Percentiles rank a stretch among this genome's conserved stretches.
Evolutionary conservation across 2,329 filamentous ascomycete species (phyloP).

Genomic region (Fusarium praegraminearum): DNA sequence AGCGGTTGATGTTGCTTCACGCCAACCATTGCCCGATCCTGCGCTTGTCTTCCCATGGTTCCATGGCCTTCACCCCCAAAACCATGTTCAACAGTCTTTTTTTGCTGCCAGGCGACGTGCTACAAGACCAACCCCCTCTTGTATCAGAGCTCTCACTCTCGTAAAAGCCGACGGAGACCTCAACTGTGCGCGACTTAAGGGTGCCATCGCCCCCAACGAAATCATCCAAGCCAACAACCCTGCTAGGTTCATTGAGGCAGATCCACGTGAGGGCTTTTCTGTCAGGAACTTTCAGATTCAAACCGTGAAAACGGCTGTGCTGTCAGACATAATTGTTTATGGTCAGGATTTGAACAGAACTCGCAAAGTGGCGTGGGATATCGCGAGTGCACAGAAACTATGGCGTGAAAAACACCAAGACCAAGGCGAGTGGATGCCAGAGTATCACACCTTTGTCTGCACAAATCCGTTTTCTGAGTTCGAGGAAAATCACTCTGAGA

Average conservation of each 20-base stretch:
- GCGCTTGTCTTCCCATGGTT: conserved; percentile 95
- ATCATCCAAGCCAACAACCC: conserved; percentile 68
- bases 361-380: conserved; percentile 73
- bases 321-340: conserved; percentile 94
- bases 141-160: conserved; percentile 83
- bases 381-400: conserved; percentile 80
- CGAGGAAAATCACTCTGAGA: conserved; percentile 74
- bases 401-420: conserved; percentile 76
- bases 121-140: conserved; percentile 75
- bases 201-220: conserved; percentile 85
- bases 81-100: conserved; percentile 89
- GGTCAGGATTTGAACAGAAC: conserved; percentile 75
- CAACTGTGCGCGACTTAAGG: conserved; percentile 80
- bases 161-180: conserved; percentile 92
- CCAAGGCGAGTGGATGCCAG: conserved; percentile 65
- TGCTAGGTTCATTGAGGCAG: conserved; percentile 80
- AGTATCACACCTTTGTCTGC: conserved; percentile 88
- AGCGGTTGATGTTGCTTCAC: conserved; percentile 80
- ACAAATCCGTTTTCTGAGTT: conserved; percentile 75
- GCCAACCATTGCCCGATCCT: conserved; percentile 85
- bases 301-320: conserved; percentile 83
- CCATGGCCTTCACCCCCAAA: conserved; percentile 89
- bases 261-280: conserved; percentile 91
- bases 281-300: conserved; percentile 99
- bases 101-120: conserved; percentile 82